Evolutionary conservation across 148 eudicot genomes (phyloP), one percentile per base, ranked within the genome.

Genomic region (Rheum nobile): DNA sequence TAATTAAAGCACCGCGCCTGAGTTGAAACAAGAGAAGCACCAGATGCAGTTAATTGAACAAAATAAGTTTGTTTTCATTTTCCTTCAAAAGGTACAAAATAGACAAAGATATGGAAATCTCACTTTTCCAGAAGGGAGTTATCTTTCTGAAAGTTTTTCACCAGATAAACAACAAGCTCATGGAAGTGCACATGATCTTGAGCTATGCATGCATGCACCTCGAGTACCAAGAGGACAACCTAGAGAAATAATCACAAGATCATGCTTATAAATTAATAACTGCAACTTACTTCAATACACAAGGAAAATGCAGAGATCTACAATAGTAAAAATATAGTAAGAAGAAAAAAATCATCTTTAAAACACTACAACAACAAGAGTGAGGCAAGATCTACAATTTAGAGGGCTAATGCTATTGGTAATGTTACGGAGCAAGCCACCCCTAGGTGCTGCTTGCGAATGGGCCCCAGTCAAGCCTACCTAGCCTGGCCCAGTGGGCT

Each of bases 181-280:
- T 75, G 88, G 71, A 96, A 96, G 78, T 87, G 90, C 50, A 74
- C 78, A 26, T 80, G 85, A 74, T 96, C 99, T 80, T 84, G 81
- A 69, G 99, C 99, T 74, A 96, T 92, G 85, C 94, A 89, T 39
- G 99, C 97, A 87, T 92, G 99, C 82, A 96, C 99, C 78, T 90
- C 92, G 59, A 96, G 96, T 81, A 86, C 99, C 86, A 90, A 78
- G 52, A 96, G 90, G 77, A 96, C 99, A 77, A 96, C 99, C 97
- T 92, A 72, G 22, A 59, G 76, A 67, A 46, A 21, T 17, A 74
- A 38, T 63, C 35, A 42, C 19, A 35, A 19, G 44, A 67, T 39
- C 19, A 70, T 39, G 47, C 46, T 39, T 71, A 38, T 39, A 22
- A 39, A 24, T 34, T 17, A 10, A 65, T 31, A 65, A 34, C 70